A percentile compares a stretch with the other conserved stretches of the same genome.
Evolutionary conservation across 495 filamentous ascomycete genomes (phyloP).

Genomic region (Articulospora tetracladia): DNA sequence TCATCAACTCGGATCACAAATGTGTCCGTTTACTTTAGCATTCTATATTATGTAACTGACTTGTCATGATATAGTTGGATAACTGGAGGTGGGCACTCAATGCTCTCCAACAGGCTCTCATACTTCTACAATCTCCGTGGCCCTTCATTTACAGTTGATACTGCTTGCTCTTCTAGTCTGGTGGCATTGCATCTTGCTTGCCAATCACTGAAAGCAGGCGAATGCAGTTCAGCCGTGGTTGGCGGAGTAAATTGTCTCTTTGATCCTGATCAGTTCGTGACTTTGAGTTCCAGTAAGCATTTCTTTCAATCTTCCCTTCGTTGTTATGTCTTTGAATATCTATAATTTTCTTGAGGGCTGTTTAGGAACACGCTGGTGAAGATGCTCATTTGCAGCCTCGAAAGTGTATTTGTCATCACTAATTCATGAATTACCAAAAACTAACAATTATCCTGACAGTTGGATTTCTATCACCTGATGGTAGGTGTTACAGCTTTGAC

Average conservation of each 20-base stretch:
- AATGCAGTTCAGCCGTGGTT: conserved; percentile 33
- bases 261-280: not conserved
- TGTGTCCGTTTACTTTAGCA: too few species aligned
- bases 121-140: conserved; percentile 33
- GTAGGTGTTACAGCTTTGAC: conserved; percentile 54
- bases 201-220: not conserved
- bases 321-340: too few species aligned
- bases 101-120: conserved; percentile 28
- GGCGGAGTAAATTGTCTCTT: conserved; percentile 24
- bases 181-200: conserved; percentile 5
- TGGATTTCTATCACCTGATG: conserved; percentile 29
- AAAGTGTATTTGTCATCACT: too few species aligned
- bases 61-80: not conserved
- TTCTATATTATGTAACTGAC: too few species aligned
- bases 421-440: too few species aligned
- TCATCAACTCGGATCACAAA: too few species aligned
- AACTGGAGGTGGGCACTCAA: conserved; percentile 27
- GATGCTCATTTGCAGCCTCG: too few species aligned
- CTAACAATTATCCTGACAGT: conserved; percentile 5
- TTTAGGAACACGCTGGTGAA: too few species aligned
- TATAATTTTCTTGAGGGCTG: too few species aligned
- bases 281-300: too few species aligned
- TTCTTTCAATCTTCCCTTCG: too few species aligned
- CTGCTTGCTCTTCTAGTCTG: conserved; percentile 15
- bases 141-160: conserved; percentile 18